Evolutionary conservation across 176 grass and related monocot genomes (phyloP).

Genomic region (Rhynchospora tenuis): DNA sequence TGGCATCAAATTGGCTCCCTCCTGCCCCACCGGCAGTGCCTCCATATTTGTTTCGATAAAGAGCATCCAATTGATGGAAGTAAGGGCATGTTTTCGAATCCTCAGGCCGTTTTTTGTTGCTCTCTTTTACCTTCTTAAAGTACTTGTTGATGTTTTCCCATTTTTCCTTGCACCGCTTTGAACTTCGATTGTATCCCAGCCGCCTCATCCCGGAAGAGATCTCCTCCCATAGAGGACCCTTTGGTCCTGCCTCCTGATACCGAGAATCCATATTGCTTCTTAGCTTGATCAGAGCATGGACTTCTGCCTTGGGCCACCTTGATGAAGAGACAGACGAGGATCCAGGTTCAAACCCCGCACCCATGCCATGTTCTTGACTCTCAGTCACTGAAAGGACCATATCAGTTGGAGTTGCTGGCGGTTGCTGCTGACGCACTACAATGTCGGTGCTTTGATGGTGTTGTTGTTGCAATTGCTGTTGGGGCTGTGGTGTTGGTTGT

Average conservation of each 20-base stretch:
- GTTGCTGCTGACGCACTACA: constrained; percentile 10
- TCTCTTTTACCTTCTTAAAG: constrained; percentile 99
- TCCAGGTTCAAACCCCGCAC: constrained; percentile 33
- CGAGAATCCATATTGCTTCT: constrained; percentile 66
- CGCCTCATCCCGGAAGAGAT: constrained; percentile 78
- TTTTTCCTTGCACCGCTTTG: constrained; percentile 98
- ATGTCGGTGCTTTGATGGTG: constrained; percentile 48
- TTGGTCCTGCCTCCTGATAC: constrained; percentile 90
- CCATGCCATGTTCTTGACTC: constrained; percentile 13
- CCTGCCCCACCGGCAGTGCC: background rate
- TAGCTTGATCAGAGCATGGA: constrained; percentile 81
- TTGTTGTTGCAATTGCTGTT: background rate
- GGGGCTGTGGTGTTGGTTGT: background rate
- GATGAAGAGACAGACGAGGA: constrained; percentile 40
- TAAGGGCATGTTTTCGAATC: constrained; percentile 97
- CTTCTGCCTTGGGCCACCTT: constrained; percentile 95
- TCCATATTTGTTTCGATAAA: constrained; percentile 68
- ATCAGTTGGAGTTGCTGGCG: background rate
- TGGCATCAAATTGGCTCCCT: background rate
- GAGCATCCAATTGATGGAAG: constrained; percentile 96
- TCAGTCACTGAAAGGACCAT: constrained; percentile 17
- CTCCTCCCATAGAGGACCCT: constrained; percentile 96
- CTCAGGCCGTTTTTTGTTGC: constrained; percentile 92
- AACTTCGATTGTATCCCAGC: constrained; percentile 67
- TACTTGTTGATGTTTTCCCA: constrained; percentile 99